Evolutionary conservation across 1,139 yeast species (phyloP), one percentile per base, ranked within the genome.

Genomic region (Lizanozyma gosingica): DNA sequence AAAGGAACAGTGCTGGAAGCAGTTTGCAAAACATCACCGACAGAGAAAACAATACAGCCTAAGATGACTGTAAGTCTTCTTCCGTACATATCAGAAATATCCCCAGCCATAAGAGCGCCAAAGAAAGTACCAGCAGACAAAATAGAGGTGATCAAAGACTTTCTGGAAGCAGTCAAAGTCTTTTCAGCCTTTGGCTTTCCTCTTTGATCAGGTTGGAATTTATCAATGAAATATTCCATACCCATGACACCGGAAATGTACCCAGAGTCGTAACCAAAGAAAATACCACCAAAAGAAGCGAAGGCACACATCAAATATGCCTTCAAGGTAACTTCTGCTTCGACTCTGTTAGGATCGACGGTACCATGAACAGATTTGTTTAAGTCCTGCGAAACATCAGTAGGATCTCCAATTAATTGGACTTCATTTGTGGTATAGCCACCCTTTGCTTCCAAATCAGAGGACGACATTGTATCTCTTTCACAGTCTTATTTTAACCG

Each of bases 21-120:
- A 39, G 76, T 71, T 61, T 81, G 87, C 47, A 81, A 64, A 46
- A 73, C 61, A 45, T 80, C 71, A 51, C 88, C 88, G 40, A 79
- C 51, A 49, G 73, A 65, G 65, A 78, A 80, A 37, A 80, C 68
- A 42, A 71, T 35, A 42, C 83, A 67, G 35, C 71, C 62, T 39
- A 76, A 59, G 47, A 80, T 73, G 40, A 78, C 62, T 40, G 77
- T 63, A 60, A 66, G 59, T 60, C 80, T 71, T 65, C 86, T 74
- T 49, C 86, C 85, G 40, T 76, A 42, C 43, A 67, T 65, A 55
- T 80, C 86, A 43, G 80, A 66, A 15, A 77, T 46, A 34, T 73
- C 60, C 39, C 83, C 81, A 38, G 83, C 83, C 45, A 59, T 47
- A 40, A 80, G 57, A 22, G 86, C 69, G 57, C 80, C 80, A 47